A percentile compares a stretch with the other conserved stretches of the same genome.
phyloP scores from a whole-genome alignment of 2,329 filamentous ascomycete genomes.

The Microsporum canis region DNA sequence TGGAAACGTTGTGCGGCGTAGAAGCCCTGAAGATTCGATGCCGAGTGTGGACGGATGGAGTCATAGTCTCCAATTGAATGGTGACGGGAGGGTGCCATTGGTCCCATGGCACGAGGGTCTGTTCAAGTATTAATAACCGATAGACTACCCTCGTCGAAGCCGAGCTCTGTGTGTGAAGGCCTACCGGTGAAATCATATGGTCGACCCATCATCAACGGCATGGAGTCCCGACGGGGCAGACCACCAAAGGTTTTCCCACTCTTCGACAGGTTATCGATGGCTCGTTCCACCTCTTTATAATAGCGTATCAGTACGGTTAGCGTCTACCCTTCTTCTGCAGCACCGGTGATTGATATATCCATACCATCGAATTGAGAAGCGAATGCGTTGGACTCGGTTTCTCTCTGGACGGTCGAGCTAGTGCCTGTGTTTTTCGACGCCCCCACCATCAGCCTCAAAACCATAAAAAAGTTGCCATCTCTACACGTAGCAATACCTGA shows the following conservation, averaged over 20 bases:
- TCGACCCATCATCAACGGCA: slow-evolving; percentile 51
- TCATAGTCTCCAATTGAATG: slow-evolving; percentile 81
- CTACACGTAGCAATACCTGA: slow-evolving; percentile 44
- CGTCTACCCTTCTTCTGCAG: background rate
- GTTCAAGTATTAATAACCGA: slow-evolving; percentile 9
- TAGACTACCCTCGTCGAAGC: background rate
- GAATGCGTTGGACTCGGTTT: slow-evolving; percentile 62
- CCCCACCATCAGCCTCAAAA: background rate
- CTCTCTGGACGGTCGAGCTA: slow-evolving; percentile 60
- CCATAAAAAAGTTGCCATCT: background rate
- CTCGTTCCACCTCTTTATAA: slow-evolving; percentile 76
- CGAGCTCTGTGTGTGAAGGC: slow-evolving; percentile 12
- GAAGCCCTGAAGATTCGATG: slow-evolving; percentile 78
- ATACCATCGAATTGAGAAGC: slow-evolving; percentile 81
- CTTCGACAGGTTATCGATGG: slow-evolving; percentile 90
- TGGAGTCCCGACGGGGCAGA: slow-evolving; percentile 67
- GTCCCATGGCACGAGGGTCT: slow-evolving; percentile 58
- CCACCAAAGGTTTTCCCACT: slow-evolving; percentile 82
- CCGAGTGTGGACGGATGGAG: slow-evolving; percentile 58
- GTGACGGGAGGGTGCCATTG: slow-evolving; percentile 53
- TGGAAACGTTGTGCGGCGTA: slow-evolving; percentile 91
- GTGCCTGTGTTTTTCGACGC: slow-evolving; percentile 44
- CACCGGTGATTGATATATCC: slow-evolving; percentile 25
- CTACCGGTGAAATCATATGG: slow-evolving; percentile 51
- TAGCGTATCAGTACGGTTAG: background rate